Base-by-base conservation (phyloP, 495 filamentous ascomycete genomes). In the Xylaria telfairii region DNA sequence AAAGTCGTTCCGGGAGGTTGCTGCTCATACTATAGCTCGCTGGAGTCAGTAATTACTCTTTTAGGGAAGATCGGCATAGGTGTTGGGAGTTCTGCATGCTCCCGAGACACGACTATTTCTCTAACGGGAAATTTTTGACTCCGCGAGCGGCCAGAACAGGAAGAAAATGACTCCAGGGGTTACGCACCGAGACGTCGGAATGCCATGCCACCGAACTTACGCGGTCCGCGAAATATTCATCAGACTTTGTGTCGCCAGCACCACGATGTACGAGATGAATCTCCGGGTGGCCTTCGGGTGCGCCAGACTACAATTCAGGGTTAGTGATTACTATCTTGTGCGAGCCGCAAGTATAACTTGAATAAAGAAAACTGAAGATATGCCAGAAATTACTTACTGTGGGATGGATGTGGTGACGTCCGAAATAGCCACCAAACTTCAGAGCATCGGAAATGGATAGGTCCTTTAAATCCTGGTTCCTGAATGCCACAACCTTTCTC, bases 1-100 rank as follows among this genome's bases (percentile, higher is more conserved):
- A 96, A 93, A 0, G 92, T 94, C 0, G 92, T 95, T 64, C 93
- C 92, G 0, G 93, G 92, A n/a, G 93, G 92, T 79, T 96, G 93
- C 67, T 85, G 73, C 83, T 97, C 93, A 77, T 94, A 95, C 5
- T n/a, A n/a, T n/a, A n/a, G n/a, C n/a, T n/a, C n/a, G n/a, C n/a
- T n/a, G n/a, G n/a, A n/a, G n/a, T n/a, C n/a, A n/a, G n/a, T n/a
- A n/a, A n/a, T n/a, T n/a, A n/a, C n/a, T n/a, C n/a, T n/a, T n/a
- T n/a, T n/a, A n/a, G n/a, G n/a, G n/a, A n/a, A n/a, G n/a, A n/a
- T n/a, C n/a, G n/a, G n/a, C n/a, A n/a, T n/a, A n/a, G n/a, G n/a
- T n/a, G n/a, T n/a, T n/a, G n/a, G n/a, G n/a, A n/a, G n/a, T n/a
- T n/a, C n/a, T n/a, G n/a, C n/a, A n/a, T n/a, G n/a, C n/a, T n/a